Base-by-base conservation (phyloP, 768 basidiomycete genomes). In the Coprinopsis strossmayeri region DNA sequence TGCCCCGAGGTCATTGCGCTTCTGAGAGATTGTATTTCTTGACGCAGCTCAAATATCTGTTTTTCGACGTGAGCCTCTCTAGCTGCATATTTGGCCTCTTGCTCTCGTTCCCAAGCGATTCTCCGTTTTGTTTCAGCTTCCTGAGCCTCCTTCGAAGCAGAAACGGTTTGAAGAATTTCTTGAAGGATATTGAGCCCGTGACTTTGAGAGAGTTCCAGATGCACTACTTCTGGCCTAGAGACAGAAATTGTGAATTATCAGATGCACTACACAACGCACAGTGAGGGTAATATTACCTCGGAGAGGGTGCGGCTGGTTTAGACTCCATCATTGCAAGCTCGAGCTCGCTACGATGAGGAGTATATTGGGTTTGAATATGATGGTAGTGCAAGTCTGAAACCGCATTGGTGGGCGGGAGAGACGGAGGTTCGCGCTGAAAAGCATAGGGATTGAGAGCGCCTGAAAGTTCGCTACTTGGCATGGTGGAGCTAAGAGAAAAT, bases 381-480 rank as follows among this genome's bases (percentile, higher is more conserved):
- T 11, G 11, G 40, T 23, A 32, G 7, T 63, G 50, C 39, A 48
- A 43, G 23, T 30, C 35, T 41, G 50, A 24, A 21, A 42, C 35
- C n/a, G 49, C 28, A 27, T 48, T 28, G 50, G 53, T 47, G 45
- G 51, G 32, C n/a, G n/a, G n/a, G n/a, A n/a, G n/a, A n/a, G n/a
- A n/a, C 9, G 15, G 30, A 15, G 7, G 30, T 7, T 15, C 15
- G 30, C 15, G 30, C 13, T 39, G 52, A 28, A 45, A 27, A 49
- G 77, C 70, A 59, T 79, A 70, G 10, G 85, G 85, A 62, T 88
- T 89, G 57, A 89, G 80, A 3, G 87, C 87, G 60, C 89, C 80
- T 7, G 82, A 82, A 49, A 89, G 78, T 64, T 88, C 84, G 69
- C 84, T 88, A 51, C 79, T 74, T 56, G 76, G 69, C 82, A 82